phyloP scores from a whole-genome alignment of 352 stramenopile genomes.

The Globisporangium cystogenes region DNA sequence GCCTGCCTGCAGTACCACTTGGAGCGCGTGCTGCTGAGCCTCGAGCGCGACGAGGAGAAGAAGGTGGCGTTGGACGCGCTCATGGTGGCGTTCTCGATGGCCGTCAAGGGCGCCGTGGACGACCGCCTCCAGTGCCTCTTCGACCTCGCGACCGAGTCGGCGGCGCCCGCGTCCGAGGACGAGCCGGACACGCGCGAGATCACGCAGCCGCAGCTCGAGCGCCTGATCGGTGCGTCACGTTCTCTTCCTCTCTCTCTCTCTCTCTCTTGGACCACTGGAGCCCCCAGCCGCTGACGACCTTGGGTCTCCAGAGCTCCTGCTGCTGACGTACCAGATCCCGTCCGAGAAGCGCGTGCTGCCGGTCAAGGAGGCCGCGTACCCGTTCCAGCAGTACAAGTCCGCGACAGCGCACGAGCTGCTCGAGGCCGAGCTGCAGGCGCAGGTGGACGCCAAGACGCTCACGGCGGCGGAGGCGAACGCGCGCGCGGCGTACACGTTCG shows the following conservation, averaged over 20 bases:
- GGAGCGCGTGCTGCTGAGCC: conserved; percentile 68
- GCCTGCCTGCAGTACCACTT: conserved; percentile 49
- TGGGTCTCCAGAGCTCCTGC: conserved; percentile 32
- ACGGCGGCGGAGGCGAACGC: conserved; percentile 46
- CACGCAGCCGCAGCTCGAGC: conserved; percentile 49
- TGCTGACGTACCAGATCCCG: conserved; percentile 79
- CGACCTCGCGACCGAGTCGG: conserved; percentile 46
- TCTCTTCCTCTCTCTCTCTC: background rate
- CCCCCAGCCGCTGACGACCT: background rate
- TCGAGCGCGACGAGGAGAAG: conserved; percentile 43
- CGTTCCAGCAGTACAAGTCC: conserved; percentile 69
- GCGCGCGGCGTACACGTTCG: conserved; percentile 56
- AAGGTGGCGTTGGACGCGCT: conserved; percentile 67
- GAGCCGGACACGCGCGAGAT: conserved; percentile 38
- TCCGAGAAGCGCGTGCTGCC: conserved; percentile 80
- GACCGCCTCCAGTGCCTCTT: conserved; percentile 71
- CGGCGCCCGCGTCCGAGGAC: conserved; percentile 10
- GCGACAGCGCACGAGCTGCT: conserved; percentile 33
- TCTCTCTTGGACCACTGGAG: background rate
- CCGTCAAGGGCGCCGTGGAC: conserved; percentile 64
- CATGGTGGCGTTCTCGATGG: conserved; percentile 80
- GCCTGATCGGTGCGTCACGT: conserved; percentile 29
- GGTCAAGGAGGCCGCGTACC: conserved; percentile 61
- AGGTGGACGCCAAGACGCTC: conserved; percentile 48
- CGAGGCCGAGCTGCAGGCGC: conserved; percentile 25